These are phyloP conservation scores for Nasturtium officinale DNA, from an alignment of 345 rosid genomes.

Conservation along the genomic window DNA sequence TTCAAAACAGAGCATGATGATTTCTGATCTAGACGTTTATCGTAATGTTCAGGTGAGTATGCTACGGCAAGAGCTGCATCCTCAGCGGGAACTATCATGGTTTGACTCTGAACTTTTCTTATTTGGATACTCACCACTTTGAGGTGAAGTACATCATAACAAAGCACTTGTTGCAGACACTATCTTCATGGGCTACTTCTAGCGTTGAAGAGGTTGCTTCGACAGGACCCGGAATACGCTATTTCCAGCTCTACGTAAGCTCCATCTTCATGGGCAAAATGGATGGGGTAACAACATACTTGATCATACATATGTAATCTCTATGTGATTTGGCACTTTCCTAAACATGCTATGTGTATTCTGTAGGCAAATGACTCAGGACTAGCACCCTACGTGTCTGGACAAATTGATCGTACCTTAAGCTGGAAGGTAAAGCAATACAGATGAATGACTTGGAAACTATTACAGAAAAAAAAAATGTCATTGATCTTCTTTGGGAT, in stretches of 20 bases:
- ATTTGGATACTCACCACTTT: background rate
- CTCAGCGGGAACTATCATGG: slow-evolving; percentile 77
- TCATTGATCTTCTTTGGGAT: background rate
- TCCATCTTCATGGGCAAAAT: slow-evolving; percentile 70
- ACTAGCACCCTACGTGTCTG: slow-evolving; percentile 78
- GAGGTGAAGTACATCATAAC: background rate
- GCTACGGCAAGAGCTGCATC: slow-evolving; percentile 86
- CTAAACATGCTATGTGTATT: slow-evolving; percentile 10
- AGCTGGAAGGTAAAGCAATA: slow-evolving; percentile 73
- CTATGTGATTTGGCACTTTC: background rate
- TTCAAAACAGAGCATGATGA: slow-evolving; percentile 2
- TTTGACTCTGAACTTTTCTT: slow-evolving; percentile 26
- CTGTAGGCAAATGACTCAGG: slow-evolving; percentile 75
- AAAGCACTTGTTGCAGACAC: slow-evolving; percentile 50
- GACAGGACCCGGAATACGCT: slow-evolving; percentile 79
- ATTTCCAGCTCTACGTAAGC: slow-evolving; percentile 86
- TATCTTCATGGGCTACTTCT: slow-evolving; percentile 84
- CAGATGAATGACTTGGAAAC: background rate
- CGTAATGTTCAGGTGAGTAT: slow-evolving; percentile 61
- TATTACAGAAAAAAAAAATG: background rate
- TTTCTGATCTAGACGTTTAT: background rate
- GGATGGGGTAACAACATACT: slow-evolving; percentile 55
- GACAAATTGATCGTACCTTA: slow-evolving; percentile 74
- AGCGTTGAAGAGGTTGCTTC: slow-evolving; percentile 91
- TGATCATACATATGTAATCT: background rate